Base-by-base conservation (phyloP, 805 yeast species). In the Metschnikowia hibisci region DNA sequence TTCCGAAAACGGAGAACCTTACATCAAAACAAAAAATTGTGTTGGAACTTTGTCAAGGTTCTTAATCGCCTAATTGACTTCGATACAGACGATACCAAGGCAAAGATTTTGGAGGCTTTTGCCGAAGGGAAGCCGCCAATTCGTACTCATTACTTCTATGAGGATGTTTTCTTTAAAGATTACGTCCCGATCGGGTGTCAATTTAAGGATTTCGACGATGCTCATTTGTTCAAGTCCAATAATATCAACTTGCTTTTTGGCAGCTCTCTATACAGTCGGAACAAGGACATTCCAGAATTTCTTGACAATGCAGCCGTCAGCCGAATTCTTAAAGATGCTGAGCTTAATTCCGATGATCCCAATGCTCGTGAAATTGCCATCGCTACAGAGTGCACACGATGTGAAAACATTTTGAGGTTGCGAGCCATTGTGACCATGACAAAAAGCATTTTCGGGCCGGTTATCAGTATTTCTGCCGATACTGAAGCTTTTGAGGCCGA, bases 111-210 rank as follows among this genome's bases (percentile, higher is more conserved):
- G 20, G 46, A 47, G 15, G 30, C 44, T 3, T 51, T 45, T 25
- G 20, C 32, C 16, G 50, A 46, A 15, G 44, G 32, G 4, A 39
- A 25, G 20, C 38, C 39, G 5, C 84, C 84, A 12, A 49, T 56
- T 6, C 70, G 91, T 58, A 53, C 58, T 2, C 75, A 79, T 43
- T 76, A 74, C 42, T 84, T 82, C 55, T 62, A 67, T 34, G 91
- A 85, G 54, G 93, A 84, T 62, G 78, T 82, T 11, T 61, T 69
- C 16, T 64, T 80, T 50, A 78, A 77, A 46, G 89, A 82, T 47
- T 82, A 80, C 53, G 63, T 69, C 23, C 75, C 83, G 4, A 66
- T 84, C 13, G 74, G 73, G 18, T 72, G 66, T 48, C 73, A 71
- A 41, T 68, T 83, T 43, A 72, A 71, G 40, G 90, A 83, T 56